phyloP scores from a whole-genome alignment of 2,329 filamentous ascomycete species.

The Cordyceps cicadae region DNA sequence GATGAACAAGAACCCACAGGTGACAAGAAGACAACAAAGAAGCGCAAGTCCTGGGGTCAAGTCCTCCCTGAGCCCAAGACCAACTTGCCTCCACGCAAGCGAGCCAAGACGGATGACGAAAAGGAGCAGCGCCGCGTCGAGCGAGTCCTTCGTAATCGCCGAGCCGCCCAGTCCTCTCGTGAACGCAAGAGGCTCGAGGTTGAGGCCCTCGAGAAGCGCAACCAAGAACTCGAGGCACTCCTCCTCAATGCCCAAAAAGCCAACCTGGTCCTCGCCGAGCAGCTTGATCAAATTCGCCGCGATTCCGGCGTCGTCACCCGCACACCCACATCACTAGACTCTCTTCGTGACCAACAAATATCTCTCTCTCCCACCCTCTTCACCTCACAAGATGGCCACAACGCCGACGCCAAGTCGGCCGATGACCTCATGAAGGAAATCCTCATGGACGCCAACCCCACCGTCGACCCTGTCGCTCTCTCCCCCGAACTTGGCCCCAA shows the following conservation, averaged over 20 bases:
- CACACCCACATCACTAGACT: slow-evolving; percentile 34
- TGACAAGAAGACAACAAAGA: slow-evolving; percentile 74
- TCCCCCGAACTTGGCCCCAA: slow-evolving; percentile 50
- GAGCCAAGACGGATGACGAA: slow-evolving; percentile 96
- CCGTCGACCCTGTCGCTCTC: slow-evolving; percentile 53
- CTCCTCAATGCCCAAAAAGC: slow-evolving; percentile 52
- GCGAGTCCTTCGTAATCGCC: slow-evolving; percentile 90
- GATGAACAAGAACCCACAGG: slow-evolving; percentile 15
- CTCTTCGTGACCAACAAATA: slow-evolving; percentile 38
- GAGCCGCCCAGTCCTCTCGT: slow-evolving; percentile 90
- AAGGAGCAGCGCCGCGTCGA: slow-evolving; percentile 98
- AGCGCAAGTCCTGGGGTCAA: slow-evolving; percentile 98
- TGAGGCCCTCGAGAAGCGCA: slow-evolving; percentile 72
- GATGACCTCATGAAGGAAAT: slow-evolving; percentile 35
- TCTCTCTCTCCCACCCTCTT: slow-evolving; percentile 55
- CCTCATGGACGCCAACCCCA: slow-evolving; percentile 37
- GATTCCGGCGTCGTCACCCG: slow-evolving; percentile 33
- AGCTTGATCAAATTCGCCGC: slow-evolving; percentile 41
- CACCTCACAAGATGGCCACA: slow-evolving; percentile 35
- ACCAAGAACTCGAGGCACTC: slow-evolving; percentile 59
- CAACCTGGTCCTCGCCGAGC: slow-evolving; percentile 40
- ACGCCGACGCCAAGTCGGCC: slow-evolving; percentile 21
- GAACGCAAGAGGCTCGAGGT: slow-evolving; percentile 87
- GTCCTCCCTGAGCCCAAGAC: slow-evolving; percentile 95
- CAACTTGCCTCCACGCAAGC: slow-evolving; percentile 88